Conservation (phyloP, 1,284 basidiomycete species). For the Ceratobasidium theobromae region DNA sequence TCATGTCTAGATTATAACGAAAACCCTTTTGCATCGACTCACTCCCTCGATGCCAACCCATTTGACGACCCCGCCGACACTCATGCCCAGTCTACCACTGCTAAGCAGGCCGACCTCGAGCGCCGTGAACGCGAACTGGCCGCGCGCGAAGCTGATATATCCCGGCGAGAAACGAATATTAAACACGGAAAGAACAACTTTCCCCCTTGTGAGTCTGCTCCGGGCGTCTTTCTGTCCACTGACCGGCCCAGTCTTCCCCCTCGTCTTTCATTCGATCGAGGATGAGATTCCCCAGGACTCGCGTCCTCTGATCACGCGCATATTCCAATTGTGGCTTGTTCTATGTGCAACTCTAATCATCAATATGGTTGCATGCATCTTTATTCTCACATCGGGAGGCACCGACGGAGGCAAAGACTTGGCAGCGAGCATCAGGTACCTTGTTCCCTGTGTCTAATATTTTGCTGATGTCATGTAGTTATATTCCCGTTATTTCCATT, state of each 20-base stretch:
- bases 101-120: constrained; percentile 62
- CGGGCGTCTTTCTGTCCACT: background rate
- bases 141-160: constrained; percentile 52
- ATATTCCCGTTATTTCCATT: constrained; percentile 77
- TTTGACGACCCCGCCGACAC: constrained; percentile 67
- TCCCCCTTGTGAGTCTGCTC: constrained; percentile 67
- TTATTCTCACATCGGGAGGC: constrained; percentile 77
- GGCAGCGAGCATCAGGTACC: constrained; percentile 75
- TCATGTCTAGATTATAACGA: constrained; percentile 45
- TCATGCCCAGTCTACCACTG: constrained; percentile 45
- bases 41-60: constrained; percentile 78
- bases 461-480: constrained; percentile 51
- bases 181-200: constrained; percentile 87
- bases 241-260: constrained; percentile 74
- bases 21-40: constrained; percentile 80
- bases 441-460: constrained; percentile 39
- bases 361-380: constrained; percentile 90
- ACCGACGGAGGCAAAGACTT: constrained; percentile 78
- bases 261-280: constrained; percentile 90
- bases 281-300: constrained; percentile 87
- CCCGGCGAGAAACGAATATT: constrained; percentile 58
- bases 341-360: constrained; percentile 76
- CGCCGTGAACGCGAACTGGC: constrained; percentile 79
- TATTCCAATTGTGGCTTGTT: constrained; percentile 88
- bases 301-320: constrained; percentile 74